phyloP scores from a whole-genome alignment of 192 early-diverging fungal genomes.

The Entomortierella parvispora region DNA sequence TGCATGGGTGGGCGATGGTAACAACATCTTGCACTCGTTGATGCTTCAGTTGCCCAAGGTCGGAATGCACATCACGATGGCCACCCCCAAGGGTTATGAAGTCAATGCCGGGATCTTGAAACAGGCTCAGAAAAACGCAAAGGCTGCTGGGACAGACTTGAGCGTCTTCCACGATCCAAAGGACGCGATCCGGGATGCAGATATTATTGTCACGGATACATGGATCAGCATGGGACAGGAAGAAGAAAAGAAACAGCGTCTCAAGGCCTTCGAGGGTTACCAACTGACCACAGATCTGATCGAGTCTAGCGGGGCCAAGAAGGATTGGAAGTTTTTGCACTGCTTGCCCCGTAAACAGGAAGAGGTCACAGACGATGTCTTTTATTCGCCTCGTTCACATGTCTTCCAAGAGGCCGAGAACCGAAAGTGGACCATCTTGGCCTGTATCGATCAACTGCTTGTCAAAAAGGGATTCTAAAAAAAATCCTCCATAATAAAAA shows the following conservation, averaged over 20 bases:
- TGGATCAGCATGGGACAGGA: slow-evolving; percentile 99
- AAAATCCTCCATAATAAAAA: too few species aligned
- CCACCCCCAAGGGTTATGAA: slow-evolving; percentile 87
- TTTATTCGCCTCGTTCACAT: slow-evolving; percentile 89
- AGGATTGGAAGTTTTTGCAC: slow-evolving; percentile 98
- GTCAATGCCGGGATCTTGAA: slow-evolving; percentile 75
- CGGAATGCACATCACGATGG: slow-evolving; percentile 83
- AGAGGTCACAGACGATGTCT: slow-evolving; percentile 98
- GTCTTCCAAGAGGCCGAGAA: slow-evolving; percentile 99
- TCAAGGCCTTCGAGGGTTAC: slow-evolving; percentile 88
- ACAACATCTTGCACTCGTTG: slow-evolving; percentile 95
- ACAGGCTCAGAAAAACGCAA: slow-evolving; percentile 72
- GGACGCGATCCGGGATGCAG: slow-evolving; percentile 81
- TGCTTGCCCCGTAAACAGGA: slow-evolving; percentile 96
- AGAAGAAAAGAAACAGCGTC: slow-evolving; percentile 83
- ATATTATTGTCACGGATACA: slow-evolving; percentile 97
- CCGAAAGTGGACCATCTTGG: slow-evolving; percentile 97
- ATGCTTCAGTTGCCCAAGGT: slow-evolving; percentile 90
- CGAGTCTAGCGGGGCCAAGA: slow-evolving; percentile 76
- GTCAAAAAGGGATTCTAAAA: slow-evolving; percentile 63
- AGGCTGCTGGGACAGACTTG: slow-evolving; percentile 58
- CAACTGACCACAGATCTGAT: slow-evolving; percentile 91
- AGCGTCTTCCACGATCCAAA: slow-evolving; percentile 74
- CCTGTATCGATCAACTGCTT: slow-evolving; percentile 77
- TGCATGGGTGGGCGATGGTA: slow-evolving; percentile 99